Conservation (phyloP, 352 stramenopile species). For the Phytophthora cryptogea region DNA sequence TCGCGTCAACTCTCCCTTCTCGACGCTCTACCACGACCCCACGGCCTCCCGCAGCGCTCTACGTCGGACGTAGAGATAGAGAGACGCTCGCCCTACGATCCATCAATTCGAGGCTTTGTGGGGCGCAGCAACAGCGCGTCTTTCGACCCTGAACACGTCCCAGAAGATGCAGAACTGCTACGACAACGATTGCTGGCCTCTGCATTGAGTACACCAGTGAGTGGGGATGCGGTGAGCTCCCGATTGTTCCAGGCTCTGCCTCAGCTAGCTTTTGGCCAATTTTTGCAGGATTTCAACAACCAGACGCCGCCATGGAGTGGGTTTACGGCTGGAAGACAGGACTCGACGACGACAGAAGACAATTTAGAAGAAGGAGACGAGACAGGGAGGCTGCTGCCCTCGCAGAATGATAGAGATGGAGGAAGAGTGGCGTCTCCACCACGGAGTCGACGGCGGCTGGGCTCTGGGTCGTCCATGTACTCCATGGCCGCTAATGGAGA, state of each 20-base stretch:
- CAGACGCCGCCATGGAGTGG: constrained; percentile 27
- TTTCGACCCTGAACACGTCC: constrained; percentile 11
- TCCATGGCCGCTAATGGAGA: constrained; percentile 27
- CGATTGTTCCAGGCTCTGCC: constrained; percentile 41
- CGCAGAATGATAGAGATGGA: constrained; percentile 4
- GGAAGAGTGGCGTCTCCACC: constrained; percentile 8
- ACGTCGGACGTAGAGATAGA: constrained; percentile 13
- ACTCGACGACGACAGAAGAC: constrained; percentile 4
- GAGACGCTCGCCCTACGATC: constrained; percentile 6
- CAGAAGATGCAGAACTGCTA: constrained; percentile 21
- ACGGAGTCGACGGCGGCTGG: constrained; percentile 22
- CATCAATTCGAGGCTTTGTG: constrained; percentile 1
- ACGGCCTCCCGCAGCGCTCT: constrained; percentile 14
- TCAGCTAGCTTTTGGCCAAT: constrained; percentile 37
- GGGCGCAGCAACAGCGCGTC: constrained; percentile 24
- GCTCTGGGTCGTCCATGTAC: constrained; percentile 24
- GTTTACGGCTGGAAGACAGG: constrained; percentile 20
- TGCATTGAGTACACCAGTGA: constrained; percentile 29
- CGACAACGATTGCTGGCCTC: constrained; percentile 16
- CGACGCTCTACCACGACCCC: constrained; percentile 27
- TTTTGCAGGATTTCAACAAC: constrained; percentile 38
- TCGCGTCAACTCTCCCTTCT: background rate
- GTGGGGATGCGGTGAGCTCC: constrained; percentile 31
- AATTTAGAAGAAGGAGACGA: constrained; percentile 16
- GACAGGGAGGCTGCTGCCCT: constrained; percentile 13